Percentiles rank a stretch among this genome's conserved stretches.
phyloP scores from a whole-genome alignment of 2,329 filamentous ascomycete species.

The Neonectria ditissima region DNA sequence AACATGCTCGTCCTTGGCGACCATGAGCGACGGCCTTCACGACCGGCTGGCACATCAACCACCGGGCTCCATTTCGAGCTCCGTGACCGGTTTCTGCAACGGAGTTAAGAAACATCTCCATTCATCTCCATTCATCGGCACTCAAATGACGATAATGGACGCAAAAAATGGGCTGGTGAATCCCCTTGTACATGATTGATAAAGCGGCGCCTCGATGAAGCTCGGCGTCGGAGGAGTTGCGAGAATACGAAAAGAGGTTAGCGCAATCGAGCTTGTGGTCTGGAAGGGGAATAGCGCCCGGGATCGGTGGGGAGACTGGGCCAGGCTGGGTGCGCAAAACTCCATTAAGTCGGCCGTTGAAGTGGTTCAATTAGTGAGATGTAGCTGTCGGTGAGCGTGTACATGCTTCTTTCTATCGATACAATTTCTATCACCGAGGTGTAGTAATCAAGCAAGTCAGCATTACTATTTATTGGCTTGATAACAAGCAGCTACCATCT shows the following conservation, averaged over 20 bases:
- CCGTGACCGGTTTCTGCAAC: background rate
- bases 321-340: background rate
- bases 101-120: slow-evolving; percentile 3
- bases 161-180: too few relatives aligned
- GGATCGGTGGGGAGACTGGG: background rate
- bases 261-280: background rate
- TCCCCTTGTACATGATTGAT: background rate
- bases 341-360: too few relatives aligned
- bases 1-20: background rate
- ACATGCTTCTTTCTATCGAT: too few relatives aligned
- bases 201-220: background rate
- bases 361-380: too few relatives aligned
- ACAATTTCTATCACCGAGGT: too few relatives aligned
- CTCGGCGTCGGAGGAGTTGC: background rate
- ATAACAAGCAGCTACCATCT: too few relatives aligned
- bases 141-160: background rate
- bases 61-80: too few relatives aligned
- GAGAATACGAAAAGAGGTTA: slow-evolving; percentile 27
- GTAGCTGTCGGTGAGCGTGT: too few relatives aligned
- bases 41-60: background rate
- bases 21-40: background rate
- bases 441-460: too few relatives aligned
- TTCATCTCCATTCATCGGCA: background rate
- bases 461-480: too few relatives aligned
- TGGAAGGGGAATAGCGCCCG: background rate